Percentiles rank a stretch among this genome's conserved stretches.
phyloP scores from a whole-genome alignment of 306 rosid genomes.

The Dryas octopetala region DNA sequence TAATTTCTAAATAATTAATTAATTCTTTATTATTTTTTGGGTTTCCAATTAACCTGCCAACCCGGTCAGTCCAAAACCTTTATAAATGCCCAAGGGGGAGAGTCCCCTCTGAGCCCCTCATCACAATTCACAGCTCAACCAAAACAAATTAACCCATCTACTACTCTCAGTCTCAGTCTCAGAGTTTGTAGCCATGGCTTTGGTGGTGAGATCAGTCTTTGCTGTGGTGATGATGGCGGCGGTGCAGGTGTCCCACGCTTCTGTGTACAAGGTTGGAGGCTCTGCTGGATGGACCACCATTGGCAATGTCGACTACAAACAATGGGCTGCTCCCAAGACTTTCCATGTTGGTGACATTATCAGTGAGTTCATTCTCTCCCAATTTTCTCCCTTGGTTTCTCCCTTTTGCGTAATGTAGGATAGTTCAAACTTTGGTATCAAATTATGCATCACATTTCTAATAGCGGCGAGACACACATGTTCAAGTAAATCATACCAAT shows the following conservation, averaged over 20 bases:
- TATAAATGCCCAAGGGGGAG: constrained; percentile 32
- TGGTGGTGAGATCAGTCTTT: constrained; percentile 29
- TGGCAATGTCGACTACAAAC: constrained; percentile 59
- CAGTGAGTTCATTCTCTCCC: constrained; percentile 44
- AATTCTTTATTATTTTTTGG: constrained; percentile 9
- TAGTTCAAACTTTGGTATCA: no score
- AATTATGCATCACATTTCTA: no score
- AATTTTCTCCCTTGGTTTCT: background rate
- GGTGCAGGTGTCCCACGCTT: constrained; percentile 45
- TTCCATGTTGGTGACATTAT: constrained; percentile 72
- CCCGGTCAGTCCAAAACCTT: constrained; percentile 35
- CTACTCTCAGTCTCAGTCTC: background rate
- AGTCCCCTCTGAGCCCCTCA: background rate
- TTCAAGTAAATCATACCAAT: no score
- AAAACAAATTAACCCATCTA: background rate
- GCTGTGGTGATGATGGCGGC: constrained; percentile 28
- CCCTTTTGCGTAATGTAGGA: no score
- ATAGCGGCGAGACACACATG: no score
- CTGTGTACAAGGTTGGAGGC: constrained; percentile 77
- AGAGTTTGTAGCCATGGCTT: constrained; percentile 44
- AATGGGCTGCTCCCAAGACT: constrained; percentile 72
- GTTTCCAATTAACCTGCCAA: constrained; percentile 32
- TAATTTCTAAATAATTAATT: background rate
- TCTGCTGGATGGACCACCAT: constrained; percentile 83
- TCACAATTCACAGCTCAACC: constrained; percentile 13